A percentile compares a stretch with the other conserved stretches of the same genome.
Conservation (phyloP, 805 yeast genomes). For the Nematodospora valgi region DNA sequence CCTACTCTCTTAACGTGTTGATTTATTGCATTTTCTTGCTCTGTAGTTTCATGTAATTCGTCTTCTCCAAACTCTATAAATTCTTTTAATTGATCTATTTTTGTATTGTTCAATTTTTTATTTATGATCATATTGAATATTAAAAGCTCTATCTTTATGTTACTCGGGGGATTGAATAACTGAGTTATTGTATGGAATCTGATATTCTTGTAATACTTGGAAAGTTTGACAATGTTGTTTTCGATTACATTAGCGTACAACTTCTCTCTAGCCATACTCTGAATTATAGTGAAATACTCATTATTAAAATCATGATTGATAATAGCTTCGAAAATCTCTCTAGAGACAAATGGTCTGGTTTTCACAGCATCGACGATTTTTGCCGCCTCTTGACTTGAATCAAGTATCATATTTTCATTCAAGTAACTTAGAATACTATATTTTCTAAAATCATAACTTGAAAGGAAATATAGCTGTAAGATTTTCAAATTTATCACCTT, state of each 20-base stretch:
- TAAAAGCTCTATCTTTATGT: conserved; percentile 21
- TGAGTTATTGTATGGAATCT: conserved; percentile 16
- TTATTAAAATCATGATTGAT: conserved; percentile 3
- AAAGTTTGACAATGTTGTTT: conserved; percentile 27
- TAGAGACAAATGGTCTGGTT: conserved; percentile 1
- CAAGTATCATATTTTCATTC: conserved; percentile 9
- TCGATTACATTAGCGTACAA: conserved; percentile 25
- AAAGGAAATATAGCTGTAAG: conserved; percentile 26
- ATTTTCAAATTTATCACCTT: conserved; percentile 22
- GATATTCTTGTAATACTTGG: conserved; percentile 28
- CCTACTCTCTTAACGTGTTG: conserved; percentile 27
- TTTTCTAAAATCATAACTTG: conserved; percentile 33
- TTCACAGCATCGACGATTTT: no score
- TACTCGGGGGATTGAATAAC: conserved; percentile 14
- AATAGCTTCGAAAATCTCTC: conserved; percentile 7
- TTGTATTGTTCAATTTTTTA: conserved; percentile 28
- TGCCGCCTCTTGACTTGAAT: conserved; percentile 15
- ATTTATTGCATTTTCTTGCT: conserved; percentile 14
- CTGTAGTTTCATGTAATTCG: conserved; percentile 12
- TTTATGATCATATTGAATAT: conserved; percentile 32
- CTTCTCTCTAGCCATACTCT: conserved; percentile 10
- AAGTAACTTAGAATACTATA: conserved; percentile 20
- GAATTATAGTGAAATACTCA: conserved; percentile 3
- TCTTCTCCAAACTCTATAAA: conserved; percentile 22
- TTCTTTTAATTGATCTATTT: conserved; percentile 30